Conservation (phyloP, 2,329 filamentous ascomycete genomes). For the Madurella fahalii region DNA sequence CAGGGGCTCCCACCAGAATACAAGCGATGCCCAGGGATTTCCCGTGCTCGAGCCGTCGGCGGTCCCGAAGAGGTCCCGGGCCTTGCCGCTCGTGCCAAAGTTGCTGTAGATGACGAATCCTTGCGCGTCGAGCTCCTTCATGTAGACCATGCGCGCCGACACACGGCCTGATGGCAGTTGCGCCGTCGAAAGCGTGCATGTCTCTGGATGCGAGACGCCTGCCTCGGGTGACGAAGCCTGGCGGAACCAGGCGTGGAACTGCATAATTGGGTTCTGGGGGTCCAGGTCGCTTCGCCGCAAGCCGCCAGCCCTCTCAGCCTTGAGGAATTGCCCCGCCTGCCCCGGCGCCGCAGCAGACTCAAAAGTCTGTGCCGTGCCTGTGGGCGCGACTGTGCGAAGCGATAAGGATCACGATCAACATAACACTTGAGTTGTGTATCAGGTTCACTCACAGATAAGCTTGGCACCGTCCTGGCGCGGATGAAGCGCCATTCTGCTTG, state of each 20-base stretch:
- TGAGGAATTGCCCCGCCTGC: constrained; percentile 74
- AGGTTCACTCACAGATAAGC: constrained; percentile 45
- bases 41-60: constrained; percentile 19
- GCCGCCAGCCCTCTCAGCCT: constrained; percentile 43
- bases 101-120: constrained; percentile 95
- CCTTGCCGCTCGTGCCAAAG: constrained; percentile 72
- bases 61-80: constrained; percentile 55
- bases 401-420: not conserved
- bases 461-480: constrained; percentile 38
- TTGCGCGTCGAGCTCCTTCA: constrained; percentile 81
- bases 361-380: constrained; percentile 53
- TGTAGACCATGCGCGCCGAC: constrained; percentile 80
- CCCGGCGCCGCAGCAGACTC: constrained; percentile 52
- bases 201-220: constrained; percentile 73
- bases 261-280: constrained; percentile 61
- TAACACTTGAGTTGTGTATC: not conserved
- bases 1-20: constrained; percentile 84
- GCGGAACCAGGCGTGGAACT: constrained; percentile 89
- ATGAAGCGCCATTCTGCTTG: constrained; percentile 41
- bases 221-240: constrained; percentile 52
- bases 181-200: constrained; percentile 82
- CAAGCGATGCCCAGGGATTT: constrained; percentile 77
- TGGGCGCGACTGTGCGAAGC: constrained; percentile 21
- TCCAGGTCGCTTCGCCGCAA: constrained; percentile 61
- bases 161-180: constrained; percentile 78